Percentiles rank a stretch among this genome's conserved stretches.
These are phyloP conservation scores for Ligustrum vulgare DNA, from an alignment of 257 asterid species.

Conservation along the genomic window DNA sequence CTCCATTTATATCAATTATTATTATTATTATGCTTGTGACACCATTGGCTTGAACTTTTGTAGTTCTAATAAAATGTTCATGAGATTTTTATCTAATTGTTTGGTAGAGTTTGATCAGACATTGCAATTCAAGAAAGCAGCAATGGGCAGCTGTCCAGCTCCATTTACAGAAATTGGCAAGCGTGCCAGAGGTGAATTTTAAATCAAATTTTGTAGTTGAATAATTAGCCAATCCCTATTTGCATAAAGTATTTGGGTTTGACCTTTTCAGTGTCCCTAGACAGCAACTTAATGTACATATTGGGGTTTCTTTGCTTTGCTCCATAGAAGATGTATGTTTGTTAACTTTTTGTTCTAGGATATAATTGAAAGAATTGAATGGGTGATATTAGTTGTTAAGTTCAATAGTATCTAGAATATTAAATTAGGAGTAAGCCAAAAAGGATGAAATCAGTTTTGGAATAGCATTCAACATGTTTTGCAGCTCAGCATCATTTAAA, in stretches of 20 bases:
- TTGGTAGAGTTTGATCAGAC: slow-evolving; percentile 22
- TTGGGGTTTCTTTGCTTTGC: not conserved
- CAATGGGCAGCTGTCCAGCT: slow-evolving; percentile 67
- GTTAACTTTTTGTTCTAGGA: not conserved
- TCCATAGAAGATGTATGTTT: not conserved
- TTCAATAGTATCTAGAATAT: not conserved
- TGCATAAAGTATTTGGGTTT: not conserved
- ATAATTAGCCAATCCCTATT: not conserved
- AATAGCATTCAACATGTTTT: not conserved
- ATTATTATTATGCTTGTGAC: no score
- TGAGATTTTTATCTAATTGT: not conserved
- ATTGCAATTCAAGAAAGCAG: slow-evolving; percentile 3
- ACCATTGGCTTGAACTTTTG: not conserved
- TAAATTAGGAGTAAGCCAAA: not conserved
- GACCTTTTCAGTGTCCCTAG: not conserved
- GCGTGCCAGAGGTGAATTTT: slow-evolving; percentile 68
- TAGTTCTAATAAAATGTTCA: not conserved
- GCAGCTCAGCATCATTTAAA: not conserved
- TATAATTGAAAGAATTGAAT: not conserved
- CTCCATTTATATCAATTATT: not conserved
- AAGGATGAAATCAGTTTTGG: not conserved
- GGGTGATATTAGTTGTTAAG: not conserved
- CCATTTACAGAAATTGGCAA: slow-evolving; percentile 77
- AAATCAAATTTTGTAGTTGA: not conserved
- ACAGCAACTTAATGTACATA: not conserved